Base-by-base conservation (phyloP, 2,329 filamentous ascomycete species). In the Parastagonospora avenae region DNA sequence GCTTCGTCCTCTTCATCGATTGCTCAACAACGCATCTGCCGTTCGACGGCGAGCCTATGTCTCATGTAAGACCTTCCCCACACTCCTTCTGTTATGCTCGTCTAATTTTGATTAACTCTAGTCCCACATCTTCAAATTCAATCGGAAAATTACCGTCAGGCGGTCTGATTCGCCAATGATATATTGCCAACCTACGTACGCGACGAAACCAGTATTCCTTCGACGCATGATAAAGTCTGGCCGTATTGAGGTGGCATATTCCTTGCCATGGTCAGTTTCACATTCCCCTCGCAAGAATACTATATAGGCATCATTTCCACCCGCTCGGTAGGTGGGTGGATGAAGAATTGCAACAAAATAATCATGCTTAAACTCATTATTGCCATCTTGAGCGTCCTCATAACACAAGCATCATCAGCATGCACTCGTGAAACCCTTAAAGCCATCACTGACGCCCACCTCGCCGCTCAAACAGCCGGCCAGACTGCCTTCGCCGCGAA, bases 361-460 rank as follows among this genome's bases (percentile, higher is more conserved):
- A 52, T 0, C 15, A 59, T 59, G 56, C 48, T 14, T 14, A 43
- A 12, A 35, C 15, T 50, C 28, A 33, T 42, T 5, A 27, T 32
- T n/a, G 16, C 33, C 30, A 1, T 55, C 14, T 2, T 40, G 30
- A 9, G 29, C 40, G 9, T 42, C 16, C 44, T 66, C 16, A 32
- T 42, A 8, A 43, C 54, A n/a, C 52, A 43, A n/a, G 35, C 53
- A 4, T 51, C 49, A 4, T 57, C 63, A 37, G 55, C 59, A 49
- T 68, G 66, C 45, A 67, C 59, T 5, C 58, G 53, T 32, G 57
- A 58, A 8, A 33, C 40, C 36, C 60, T 69, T 35, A 55, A 54
- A 38, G 48, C 53, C 14, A 42, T 60, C n/a, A 66, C 65, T 16
- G 51, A 51, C 12, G 54, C 62, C 8, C 46, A 63, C n/a, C 43